These are phyloP conservation scores for Albatrellus ellisii DNA, from an alignment of 768 basidiomycete genomes.

Conservation along the genomic window DNA sequence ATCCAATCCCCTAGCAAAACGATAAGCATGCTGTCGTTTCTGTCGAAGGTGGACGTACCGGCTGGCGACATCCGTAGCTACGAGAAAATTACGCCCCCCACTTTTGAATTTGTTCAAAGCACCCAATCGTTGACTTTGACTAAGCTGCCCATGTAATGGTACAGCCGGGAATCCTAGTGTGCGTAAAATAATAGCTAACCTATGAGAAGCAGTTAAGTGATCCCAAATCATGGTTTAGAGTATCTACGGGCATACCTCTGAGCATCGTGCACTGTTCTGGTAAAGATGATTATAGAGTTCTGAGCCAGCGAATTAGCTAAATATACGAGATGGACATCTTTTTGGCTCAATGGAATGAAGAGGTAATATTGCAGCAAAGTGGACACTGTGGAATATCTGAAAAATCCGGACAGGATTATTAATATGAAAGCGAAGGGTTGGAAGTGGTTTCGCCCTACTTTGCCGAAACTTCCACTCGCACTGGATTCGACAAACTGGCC, in stretches of 20 bases:
- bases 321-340: conserved; percentile 85
- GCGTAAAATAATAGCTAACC: conserved; percentile 80
- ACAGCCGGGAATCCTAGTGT: conserved; percentile 90
- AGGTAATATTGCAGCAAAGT: conserved; percentile 94
- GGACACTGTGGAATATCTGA: conserved; percentile 91
- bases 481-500: conserved; percentile 88
- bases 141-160: conserved; percentile 90
- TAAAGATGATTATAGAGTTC: conserved; percentile 94
- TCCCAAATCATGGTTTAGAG: neutral
- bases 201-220: conserved; percentile 17
- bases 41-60: conserved; percentile 34
- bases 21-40: neutral
- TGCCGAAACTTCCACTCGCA: conserved; percentile 82
- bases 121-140: conserved; percentile 86
- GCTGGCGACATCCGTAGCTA: conserved; percentile 95
- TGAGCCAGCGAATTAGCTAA: conserved; percentile 81
- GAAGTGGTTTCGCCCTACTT: conserved; percentile 44
- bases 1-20: conserved; percentile 63
- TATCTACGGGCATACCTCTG: conserved; percentile 38
- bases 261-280: conserved; percentile 88
- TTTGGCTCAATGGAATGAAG: conserved; percentile 81
- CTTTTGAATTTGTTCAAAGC: conserved; percentile 93
- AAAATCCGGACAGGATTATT: neutral
- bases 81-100: conserved; percentile 80
- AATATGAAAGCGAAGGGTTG: neutral